Conservation (phyloP, 2,329 filamentous ascomycete genomes). For the Aspergillus caelatus region DNA sequence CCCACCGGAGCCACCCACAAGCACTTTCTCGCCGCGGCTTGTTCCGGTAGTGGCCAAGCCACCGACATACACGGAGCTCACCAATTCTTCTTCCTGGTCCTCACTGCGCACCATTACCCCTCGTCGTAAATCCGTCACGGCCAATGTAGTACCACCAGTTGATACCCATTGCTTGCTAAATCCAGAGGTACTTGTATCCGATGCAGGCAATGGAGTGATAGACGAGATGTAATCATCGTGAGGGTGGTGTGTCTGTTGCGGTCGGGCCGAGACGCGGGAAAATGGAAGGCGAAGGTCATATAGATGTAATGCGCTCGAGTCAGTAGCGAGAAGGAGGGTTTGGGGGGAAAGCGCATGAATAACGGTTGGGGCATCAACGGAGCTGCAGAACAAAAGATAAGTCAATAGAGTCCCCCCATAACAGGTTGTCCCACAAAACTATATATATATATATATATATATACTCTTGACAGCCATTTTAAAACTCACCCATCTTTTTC, state of each 20-base stretch:
- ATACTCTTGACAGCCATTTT: not conserved
- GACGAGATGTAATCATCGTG: slow-evolving; percentile 94
- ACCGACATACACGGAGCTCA: slow-evolving; percentile 77
- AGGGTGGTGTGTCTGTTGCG: slow-evolving; percentile 78
- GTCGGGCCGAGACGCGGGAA: slow-evolving; percentile 60
- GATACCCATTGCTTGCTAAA: slow-evolving; percentile 94
- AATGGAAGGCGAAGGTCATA: slow-evolving; percentile 74
- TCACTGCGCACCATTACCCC: slow-evolving; percentile 88
- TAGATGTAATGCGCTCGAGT: slow-evolving; percentile 85
- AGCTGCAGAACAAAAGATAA: slow-evolving; percentile 26
- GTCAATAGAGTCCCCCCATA: not conserved
- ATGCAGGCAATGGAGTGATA: slow-evolving; percentile 78
- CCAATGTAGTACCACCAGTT: slow-evolving; percentile 87
- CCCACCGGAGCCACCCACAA: slow-evolving; percentile 78
- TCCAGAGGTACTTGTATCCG: slow-evolving; percentile 79
- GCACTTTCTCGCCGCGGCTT: slow-evolving; percentile 72
- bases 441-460: not conserved
- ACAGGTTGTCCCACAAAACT: not conserved
- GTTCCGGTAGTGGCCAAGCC: slow-evolving; percentile 69
- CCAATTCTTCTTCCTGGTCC: slow-evolving; percentile 90
- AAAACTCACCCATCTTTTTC: slow-evolving; percentile 44
- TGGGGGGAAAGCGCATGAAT: slow-evolving; percentile 85
- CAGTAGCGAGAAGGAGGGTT: slow-evolving; percentile 83
- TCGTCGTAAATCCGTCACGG: slow-evolving; percentile 82
- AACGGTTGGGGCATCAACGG: slow-evolving; percentile 73